Evolutionary conservation across 2,329 filamentous ascomycete genomes (phyloP).

Genomic region (Fusarium pseudocircinatum): DNA sequence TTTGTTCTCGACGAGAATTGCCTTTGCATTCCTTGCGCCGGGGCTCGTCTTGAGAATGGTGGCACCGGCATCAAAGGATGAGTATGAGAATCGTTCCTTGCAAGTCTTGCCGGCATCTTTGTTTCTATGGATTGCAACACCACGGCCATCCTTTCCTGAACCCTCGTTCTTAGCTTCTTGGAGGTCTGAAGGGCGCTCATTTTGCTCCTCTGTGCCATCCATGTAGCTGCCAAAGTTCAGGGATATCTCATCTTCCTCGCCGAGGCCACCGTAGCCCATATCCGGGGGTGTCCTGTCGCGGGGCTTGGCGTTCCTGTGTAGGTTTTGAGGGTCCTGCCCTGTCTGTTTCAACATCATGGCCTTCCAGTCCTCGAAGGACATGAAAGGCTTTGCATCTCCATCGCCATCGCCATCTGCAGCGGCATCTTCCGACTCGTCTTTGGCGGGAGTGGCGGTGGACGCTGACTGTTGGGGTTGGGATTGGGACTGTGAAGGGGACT

Average conservation of each 20-base stretch:
- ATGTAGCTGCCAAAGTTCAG: constrained; percentile 60
- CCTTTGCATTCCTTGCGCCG: constrained; percentile 86
- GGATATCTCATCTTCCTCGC: constrained; percentile 87
- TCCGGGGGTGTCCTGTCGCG: constrained; percentile 62
- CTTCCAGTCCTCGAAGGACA: constrained; percentile 99
- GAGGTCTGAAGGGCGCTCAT: neutral
- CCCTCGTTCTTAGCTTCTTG: constrained; percentile 29
- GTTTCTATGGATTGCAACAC: constrained; percentile 70
- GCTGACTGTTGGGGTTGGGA: constrained; percentile 1
- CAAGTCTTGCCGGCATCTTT: constrained; percentile 97
- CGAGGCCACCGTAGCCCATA: constrained; percentile 79
- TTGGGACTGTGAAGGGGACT: neutral
- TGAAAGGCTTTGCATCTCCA: constrained; percentile 65
- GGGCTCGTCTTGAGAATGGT: constrained; percentile 90
- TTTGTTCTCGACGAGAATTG: constrained; percentile 94
- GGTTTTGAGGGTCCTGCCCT: constrained; percentile 75
- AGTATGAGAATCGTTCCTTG: constrained; percentile 97
- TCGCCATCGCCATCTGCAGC: constrained; percentile 39
- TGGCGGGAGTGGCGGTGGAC: neutral
- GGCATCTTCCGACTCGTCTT: constrained; percentile 24
- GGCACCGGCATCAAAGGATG: constrained; percentile 95
- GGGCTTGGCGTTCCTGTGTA: constrained; percentile 69
- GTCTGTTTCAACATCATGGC: constrained; percentile 87
- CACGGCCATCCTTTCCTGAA: constrained; percentile 56
- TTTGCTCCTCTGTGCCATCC: constrained; percentile 32